Evolutionary conservation across 1,284 basidiomycete species (phyloP), one percentile per base, ranked within the genome.

Genomic region (Moesziomyces antarcticus): DNA sequence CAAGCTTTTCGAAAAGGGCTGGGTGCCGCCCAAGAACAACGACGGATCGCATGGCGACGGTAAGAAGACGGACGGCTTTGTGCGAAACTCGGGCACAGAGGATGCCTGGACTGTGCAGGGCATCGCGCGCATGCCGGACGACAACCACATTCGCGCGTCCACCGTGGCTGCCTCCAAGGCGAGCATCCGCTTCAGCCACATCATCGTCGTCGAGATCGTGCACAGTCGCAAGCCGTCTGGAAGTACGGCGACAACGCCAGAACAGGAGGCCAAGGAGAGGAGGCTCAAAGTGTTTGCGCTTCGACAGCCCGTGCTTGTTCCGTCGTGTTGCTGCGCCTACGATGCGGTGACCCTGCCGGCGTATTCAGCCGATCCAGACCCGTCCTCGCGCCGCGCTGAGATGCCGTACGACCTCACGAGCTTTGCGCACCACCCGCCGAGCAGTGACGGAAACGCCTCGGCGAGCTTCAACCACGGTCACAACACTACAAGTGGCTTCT

Each of bases 81-180:
- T 84, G 27, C 63, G 79, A 35, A 67, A 78, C 24, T 56, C 70
- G 18, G 73, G 77, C 50, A 67, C 50, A 27, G 78, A 82, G 16
- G 53, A 78, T 40, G 80, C 81, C 1, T 84, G 82, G 82, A 81
- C 80, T 5, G 79, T 84, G 22, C 82, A 84, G 27, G 79, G 79
- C 7, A 63, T 84, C 11, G 82, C 81, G 13, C 69, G 82, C 16
- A 79, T 84, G 68, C 82, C 82, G 10, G 80, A 84, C 55, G 82
- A 84, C 64, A 84, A 84, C 45, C 59, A 70, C 33, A 82, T 81
- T 40, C 79, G 82, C 7, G 72, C 80, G 1, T 71, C 73, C 5
- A 84, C 82, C 5, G 69, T 82, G 20, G 57, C 73, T 13, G 81
- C 81, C 7, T 76, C 75, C 3, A 73, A 75, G 47, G 73, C 79